These are phyloP conservation scores for Nakazawaea pomicola DNA, from an alignment of 805 yeast species.

Conservation along the genomic window DNA sequence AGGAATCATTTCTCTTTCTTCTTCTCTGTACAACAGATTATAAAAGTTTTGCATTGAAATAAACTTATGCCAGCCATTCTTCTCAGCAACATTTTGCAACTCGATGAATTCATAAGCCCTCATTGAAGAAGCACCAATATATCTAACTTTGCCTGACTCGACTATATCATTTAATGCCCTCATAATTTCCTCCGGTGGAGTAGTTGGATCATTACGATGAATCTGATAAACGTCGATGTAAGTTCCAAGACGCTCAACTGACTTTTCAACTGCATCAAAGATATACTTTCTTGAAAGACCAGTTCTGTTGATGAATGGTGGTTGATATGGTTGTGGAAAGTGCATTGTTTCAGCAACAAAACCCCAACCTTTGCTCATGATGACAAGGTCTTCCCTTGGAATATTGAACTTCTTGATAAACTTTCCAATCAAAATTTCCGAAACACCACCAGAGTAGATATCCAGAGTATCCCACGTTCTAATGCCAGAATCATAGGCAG, in stretches of 20 bases:
- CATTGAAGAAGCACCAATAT: slow-evolving; percentile 65
- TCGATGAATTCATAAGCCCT: slow-evolving; percentile 47
- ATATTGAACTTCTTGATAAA: slow-evolving; percentile 47
- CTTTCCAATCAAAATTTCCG: slow-evolving; percentile 49
- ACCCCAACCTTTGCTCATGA: slow-evolving; percentile 40
- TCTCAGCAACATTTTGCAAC: slow-evolving; percentile 53
- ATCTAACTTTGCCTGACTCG: slow-evolving; percentile 40
- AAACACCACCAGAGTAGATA: slow-evolving; percentile 39
- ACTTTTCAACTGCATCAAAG: slow-evolving; percentile 35
- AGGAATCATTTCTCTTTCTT: slow-evolving; percentile 57
- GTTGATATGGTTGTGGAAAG: slow-evolving; percentile 20
- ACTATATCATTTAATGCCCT: slow-evolving; percentile 49
- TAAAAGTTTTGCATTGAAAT: slow-evolving; percentile 55
- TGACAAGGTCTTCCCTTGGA: slow-evolving; percentile 50
- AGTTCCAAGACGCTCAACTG: slow-evolving; percentile 45
- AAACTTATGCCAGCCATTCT: slow-evolving; percentile 52
- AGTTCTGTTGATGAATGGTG: slow-evolving; percentile 23
- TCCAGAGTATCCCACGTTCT: slow-evolving; percentile 51
- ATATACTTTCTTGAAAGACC: slow-evolving; percentile 45
- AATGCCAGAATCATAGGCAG: slow-evolving; percentile 40
- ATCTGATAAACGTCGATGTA: slow-evolving; percentile 51
- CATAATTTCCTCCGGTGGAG: slow-evolving; percentile 52
- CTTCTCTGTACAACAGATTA: slow-evolving; percentile 56
- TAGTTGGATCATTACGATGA: slow-evolving; percentile 45
- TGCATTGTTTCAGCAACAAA: slow-evolving; percentile 23